phyloP scores from a whole-genome alignment of 2,329 filamentous ascomycete species.

The Trichoderma lentiforme region DNA sequence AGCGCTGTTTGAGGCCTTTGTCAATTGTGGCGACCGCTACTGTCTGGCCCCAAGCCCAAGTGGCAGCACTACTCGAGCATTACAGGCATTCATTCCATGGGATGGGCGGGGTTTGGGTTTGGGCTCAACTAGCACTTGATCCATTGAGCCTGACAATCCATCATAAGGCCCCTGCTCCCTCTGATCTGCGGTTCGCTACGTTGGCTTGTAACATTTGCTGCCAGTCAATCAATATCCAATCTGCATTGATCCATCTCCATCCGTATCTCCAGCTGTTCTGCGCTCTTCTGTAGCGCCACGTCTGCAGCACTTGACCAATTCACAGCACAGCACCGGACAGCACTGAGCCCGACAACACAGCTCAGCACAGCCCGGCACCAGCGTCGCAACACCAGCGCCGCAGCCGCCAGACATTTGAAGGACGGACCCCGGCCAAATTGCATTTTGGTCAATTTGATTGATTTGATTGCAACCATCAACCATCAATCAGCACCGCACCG shows the following conservation, averaged over 20 bases:
- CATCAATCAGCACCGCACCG: neutral
- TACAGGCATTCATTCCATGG: neutral
- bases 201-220: neutral
- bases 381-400: neutral
- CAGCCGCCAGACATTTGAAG: neutral
- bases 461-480: neutral
- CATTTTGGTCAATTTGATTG: neutral
- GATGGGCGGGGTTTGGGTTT: neutral
- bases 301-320: neutral
- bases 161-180: conserved; percentile 9
- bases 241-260: neutral
- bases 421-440: neutral
- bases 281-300: conserved; percentile 6
- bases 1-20: conserved; percentile 8
- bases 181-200: neutral
- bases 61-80: too few relatives aligned
- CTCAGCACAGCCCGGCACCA: neutral
- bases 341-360: neutral
- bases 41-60: neutral
- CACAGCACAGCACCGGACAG: neutral
- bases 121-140: neutral
- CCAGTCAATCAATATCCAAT: neutral
- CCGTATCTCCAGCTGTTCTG: neutral
- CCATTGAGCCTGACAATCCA: neutral
- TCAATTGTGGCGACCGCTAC: conserved; percentile 1